Percentiles rank a stretch among this genome's conserved stretches.
These are phyloP conservation scores for Microglena sp. DNA, from an alignment of 139 green algal genomes.

Conservation along the genomic window DNA sequence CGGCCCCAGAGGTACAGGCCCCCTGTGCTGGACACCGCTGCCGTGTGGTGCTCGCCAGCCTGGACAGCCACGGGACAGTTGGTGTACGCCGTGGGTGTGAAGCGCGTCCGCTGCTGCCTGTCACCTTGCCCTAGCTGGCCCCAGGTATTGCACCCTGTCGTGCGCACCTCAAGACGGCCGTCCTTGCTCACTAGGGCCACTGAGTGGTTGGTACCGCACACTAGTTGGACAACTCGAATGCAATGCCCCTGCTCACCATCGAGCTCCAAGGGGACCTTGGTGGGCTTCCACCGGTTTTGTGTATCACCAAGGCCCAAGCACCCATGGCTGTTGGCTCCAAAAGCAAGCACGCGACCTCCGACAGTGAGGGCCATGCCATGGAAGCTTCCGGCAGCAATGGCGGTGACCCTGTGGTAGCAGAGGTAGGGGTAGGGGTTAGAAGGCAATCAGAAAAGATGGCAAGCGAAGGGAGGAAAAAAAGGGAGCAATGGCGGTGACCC, in stretches of 20 bases:
- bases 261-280: conserved; percentile 12
- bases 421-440: too few relatives aligned
- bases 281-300: conserved; percentile 17
- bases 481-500: conserved; percentile 61
- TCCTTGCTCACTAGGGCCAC: conserved; percentile 39
- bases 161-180: conserved; percentile 36
- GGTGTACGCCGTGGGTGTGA: conserved; percentile 32
- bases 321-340: conserved; percentile 52
- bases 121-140: conserved; percentile 69
- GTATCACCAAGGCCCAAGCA: conserved; percentile 25
- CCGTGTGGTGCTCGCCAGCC: conserved; percentile 56
- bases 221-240: conserved; percentile 50
- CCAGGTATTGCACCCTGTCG: conserved; percentile 53
- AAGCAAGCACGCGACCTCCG: conserved; percentile 48
- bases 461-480: too few relatives aligned
- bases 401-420: conserved; percentile 53
- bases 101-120: conserved; percentile 15
- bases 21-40: conserved; percentile 40
- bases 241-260: conserved; percentile 18
- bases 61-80: conserved; percentile 39
- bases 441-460: too few relatives aligned
- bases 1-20: conserved; percentile 68
- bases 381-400: conserved; percentile 56
- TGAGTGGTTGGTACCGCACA: conserved; percentile 46
- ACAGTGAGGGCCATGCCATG: conserved; percentile 70